Evolutionary conservation across 164 flowering plant genomes (phyloP).

Genomic region (Annona squamosa): DNA sequence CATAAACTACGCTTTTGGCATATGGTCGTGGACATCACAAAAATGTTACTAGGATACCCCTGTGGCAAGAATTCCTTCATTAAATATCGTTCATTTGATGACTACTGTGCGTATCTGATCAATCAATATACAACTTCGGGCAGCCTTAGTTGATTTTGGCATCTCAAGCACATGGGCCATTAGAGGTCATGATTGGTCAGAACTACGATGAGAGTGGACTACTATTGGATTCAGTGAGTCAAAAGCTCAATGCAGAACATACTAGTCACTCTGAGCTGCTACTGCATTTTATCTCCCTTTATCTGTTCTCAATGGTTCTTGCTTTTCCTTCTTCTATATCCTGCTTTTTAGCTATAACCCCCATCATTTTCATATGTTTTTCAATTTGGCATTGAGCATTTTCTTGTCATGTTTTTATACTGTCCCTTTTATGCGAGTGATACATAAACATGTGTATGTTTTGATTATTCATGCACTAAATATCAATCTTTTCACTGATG

Average conservation of each 20-base stretch:
- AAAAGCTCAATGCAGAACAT: background rate
- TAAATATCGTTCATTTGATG: no score
- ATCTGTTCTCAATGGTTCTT: background rate
- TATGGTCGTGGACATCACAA: background rate
- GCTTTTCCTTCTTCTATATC: no score
- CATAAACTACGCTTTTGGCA: no score
- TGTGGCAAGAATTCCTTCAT: background rate
- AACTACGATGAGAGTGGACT: background rate
- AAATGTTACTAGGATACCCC: background rate
- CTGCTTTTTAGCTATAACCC: background rate
- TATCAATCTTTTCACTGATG: constrained; percentile 2
- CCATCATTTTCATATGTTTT: background rate
- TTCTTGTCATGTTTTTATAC: background rate
- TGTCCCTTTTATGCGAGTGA: no score
- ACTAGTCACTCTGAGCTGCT: background rate
- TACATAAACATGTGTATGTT: no score
- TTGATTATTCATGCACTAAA: background rate
- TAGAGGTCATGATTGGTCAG: no score
- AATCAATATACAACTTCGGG: no score
- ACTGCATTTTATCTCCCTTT: background rate
- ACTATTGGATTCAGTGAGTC: background rate
- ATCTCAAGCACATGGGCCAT: no score
- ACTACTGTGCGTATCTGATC: no score
- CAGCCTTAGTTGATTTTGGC: no score
- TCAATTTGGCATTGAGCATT: background rate